Percentiles rank a stretch among this genome's conserved stretches.
Conservation (phyloP, 805 yeast genomes). For the Starmerella khaoyaiensis region DNA sequence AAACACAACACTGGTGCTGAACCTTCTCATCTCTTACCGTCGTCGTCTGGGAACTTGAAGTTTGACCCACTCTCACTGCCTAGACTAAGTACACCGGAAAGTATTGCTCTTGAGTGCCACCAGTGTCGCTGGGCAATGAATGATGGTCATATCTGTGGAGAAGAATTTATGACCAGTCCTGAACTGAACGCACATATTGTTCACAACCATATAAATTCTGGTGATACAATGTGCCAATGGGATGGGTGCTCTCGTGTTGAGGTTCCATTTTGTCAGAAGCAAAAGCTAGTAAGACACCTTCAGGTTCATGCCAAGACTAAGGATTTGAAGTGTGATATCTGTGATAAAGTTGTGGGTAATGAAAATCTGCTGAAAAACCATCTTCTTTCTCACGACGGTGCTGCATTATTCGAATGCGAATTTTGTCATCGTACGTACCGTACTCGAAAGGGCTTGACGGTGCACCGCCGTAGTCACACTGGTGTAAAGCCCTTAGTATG, state of each 20-base stretch:
- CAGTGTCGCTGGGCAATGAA: conserved; percentile 14
- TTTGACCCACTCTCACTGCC: conserved; percentile 15
- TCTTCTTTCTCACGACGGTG: conserved; percentile 74
- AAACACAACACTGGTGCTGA: too few relatives aligned
- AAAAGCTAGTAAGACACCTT: conserved; percentile 72
- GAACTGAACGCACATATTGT: conserved; percentile 63
- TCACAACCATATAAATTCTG: conserved; percentile 55
- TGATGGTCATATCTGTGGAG: conserved; percentile 35
- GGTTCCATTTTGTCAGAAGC: conserved; percentile 63
- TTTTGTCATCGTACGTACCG: conserved; percentile 69
- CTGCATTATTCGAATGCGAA: conserved; percentile 67
- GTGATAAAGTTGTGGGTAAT: conserved; percentile 63
- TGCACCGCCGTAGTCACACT: conserved; percentile 75
- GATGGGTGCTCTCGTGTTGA: conserved; percentile 52
- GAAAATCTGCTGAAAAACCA: conserved; percentile 72
- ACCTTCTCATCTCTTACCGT: too few relatives aligned
- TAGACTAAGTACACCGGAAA: conserved; percentile 6
- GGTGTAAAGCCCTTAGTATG: conserved; percentile 82
- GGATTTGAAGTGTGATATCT: conserved; percentile 60
- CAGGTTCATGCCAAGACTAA: conserved; percentile 77
- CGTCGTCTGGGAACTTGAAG: too few relatives aligned
- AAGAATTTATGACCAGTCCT: conserved; percentile 39
- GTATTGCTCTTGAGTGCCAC: conserved; percentile 3
- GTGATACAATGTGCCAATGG: conserved; percentile 67
- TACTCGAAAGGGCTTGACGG: conserved; percentile 67